phyloP scores from a whole-genome alignment of 139 green algal species.

The Gonium pectorale region DNA sequence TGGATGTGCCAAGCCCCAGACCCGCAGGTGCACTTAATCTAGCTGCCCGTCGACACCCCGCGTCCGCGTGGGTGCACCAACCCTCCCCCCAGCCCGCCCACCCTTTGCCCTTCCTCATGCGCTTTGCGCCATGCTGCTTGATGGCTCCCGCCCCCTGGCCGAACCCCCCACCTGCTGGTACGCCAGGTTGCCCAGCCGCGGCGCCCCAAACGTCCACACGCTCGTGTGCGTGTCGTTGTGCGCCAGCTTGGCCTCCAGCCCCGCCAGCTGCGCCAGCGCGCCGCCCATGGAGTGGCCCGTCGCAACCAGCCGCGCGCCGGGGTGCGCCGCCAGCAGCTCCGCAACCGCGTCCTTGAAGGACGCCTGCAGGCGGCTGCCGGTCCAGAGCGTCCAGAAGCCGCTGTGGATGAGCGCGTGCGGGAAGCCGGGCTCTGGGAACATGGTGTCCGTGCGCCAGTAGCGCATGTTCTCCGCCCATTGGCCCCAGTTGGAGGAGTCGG shows the following conservation, averaged over 20 bases:
- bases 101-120: not conserved
- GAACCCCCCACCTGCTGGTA: slow-evolving; percentile 73
- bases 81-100: not conserved
- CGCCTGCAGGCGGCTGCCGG: slow-evolving; percentile 19
- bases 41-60: not conserved
- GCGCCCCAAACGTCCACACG: slow-evolving; percentile 84
- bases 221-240: slow-evolving; percentile 43
- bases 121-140: too few species aligned
- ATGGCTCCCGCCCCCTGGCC: not conserved
- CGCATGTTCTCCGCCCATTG: slow-evolving; percentile 89
- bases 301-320: slow-evolving; percentile 49
- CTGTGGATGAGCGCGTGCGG: slow-evolving; percentile 52
- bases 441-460: slow-evolving; percentile 68
- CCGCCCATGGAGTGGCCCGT: slow-evolving; percentile 69
- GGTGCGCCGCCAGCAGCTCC: slow-evolving; percentile 51
- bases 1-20: too few species aligned
- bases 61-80: not conserved
- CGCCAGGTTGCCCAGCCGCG: slow-evolving; percentile 85
- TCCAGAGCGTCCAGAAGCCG: slow-evolving; percentile 54
- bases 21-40: too few species aligned
- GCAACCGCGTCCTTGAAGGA: slow-evolving; percentile 7
- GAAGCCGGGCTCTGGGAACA: slow-evolving; percentile 42
- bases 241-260: slow-evolving; percentile 55
- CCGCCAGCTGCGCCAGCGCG: slow-evolving; percentile 59
- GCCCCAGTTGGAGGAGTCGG: slow-evolving; percentile 76